Base-by-base conservation (phyloP, 345 rosid genomes). In the Ricinus communis region DNA sequence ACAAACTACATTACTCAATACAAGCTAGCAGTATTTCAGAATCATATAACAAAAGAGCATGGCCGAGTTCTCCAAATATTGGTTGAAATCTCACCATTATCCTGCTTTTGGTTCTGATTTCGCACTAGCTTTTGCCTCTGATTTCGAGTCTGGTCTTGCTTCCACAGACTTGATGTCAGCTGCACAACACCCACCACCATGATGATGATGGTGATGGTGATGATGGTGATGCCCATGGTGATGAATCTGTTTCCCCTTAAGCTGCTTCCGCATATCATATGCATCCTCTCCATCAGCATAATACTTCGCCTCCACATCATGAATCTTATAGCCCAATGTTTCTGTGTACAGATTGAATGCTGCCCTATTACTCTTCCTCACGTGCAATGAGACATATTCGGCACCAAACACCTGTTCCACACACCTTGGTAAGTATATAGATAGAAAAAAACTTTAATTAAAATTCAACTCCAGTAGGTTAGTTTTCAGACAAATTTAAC, bases 261-360 rank as follows among this genome's bases (percentile, higher is more conserved):
- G 88, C 79, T 90, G 84, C 84, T 95, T 95, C 72, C 98, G 76
- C 99, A 95, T 95, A 53, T 95, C 99, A 76, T 92, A 95, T 10
- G 99, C 99, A 62, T 95, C 99, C 83, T 95, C 99, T 33, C 99
- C 99, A 70, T 95, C 99, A 0, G 99, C 99, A 67, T 95, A 95
- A 73, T 95, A 95, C 84, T 95, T 92, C 0, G 99, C 98, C 81
- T 94, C 98, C 41, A 94, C 83, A 65, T 94, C 98, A 67, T 94
- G 83, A 75, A 94, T 94, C 82, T 88, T 85, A 79, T 95, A 95
- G 5, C 91, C 91, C 71, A 95, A 74, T 0, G 97, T 95, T 82
- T 88, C 91, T 0, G 97, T 87, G 71, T 95, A 95, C 46, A 95
- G 83, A 80, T 95, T 85, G 74, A 92, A 95, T 0, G 99, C 99